A percentile compares a stretch with the other conserved stretches of the same genome.
Conservation (phyloP, 768 basidiomycete genomes). For the Russula abietina region DNA sequence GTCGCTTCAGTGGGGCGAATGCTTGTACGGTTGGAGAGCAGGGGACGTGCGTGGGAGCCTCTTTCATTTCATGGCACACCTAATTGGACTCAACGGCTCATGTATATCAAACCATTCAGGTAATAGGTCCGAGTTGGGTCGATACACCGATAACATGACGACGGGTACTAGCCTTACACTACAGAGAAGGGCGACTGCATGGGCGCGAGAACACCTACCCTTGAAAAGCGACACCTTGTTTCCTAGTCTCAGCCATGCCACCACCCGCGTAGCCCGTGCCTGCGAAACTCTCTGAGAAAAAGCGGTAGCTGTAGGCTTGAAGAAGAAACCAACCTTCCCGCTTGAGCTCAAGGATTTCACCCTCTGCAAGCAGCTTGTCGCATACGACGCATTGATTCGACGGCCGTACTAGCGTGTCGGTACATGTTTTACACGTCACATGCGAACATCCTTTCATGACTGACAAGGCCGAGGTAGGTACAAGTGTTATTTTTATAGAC, state of each 20-base stretch:
- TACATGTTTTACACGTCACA: constrained; percentile 87
- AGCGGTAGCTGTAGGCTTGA: neutral
- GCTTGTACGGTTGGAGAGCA: neutral
- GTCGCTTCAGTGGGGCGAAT: neutral
- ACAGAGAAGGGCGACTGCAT: neutral
- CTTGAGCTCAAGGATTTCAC: constrained; percentile 76
- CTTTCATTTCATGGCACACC: too few relatives aligned
- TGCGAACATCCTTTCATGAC: constrained; percentile 87
- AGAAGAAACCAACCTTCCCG: constrained; percentile 67
- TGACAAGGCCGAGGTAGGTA: constrained; percentile 29
- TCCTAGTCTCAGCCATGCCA: constrained; percentile 86
- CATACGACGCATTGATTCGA: constrained; percentile 84
- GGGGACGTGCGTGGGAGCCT: neutral
- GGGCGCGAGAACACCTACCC: constrained; percentile 39
- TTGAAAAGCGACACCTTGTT: constrained; percentile 78
- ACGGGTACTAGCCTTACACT: neutral
- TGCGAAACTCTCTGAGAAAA: constrained; percentile 27
- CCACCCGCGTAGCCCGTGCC: constrained; percentile 94
- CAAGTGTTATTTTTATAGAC: neutral
- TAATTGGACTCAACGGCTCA: neutral
- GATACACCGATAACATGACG: too few relatives aligned
- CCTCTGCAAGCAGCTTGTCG: constrained; percentile 55
- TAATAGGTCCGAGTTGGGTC: neutral
- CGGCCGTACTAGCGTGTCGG: constrained; percentile 76
- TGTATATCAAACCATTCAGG: too few relatives aligned